phyloP scores from a whole-genome alignment of 73 alveolate genomes.

The Loxodes magnus region DNA sequence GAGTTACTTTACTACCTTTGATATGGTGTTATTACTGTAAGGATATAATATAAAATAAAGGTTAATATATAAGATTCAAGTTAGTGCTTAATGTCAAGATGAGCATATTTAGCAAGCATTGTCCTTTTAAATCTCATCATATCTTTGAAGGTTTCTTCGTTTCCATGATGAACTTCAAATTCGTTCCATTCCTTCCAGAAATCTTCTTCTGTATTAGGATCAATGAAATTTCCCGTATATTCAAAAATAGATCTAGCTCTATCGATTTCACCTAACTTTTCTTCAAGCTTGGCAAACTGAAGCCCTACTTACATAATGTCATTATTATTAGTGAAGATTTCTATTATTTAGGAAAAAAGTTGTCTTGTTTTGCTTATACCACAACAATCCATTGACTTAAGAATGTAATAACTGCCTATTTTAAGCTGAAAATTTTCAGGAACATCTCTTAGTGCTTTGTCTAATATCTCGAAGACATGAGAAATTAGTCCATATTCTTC shows the following conservation, averaged over 20 bases:
- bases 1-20: too few relatives aligned
- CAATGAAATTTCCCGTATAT: constrained; percentile 78
- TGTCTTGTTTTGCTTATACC: constrained; percentile 86
- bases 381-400: constrained; percentile 77
- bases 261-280: constrained; percentile 89
- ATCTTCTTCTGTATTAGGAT: constrained; percentile 72
- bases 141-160: constrained; percentile 85
- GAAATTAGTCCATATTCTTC: constrained; percentile 87
- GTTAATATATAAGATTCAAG: too few relatives aligned
- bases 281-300: constrained; percentile 82
- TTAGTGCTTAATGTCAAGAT: too few relatives aligned
- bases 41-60: too few relatives aligned
- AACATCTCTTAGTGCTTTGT: constrained; percentile 75
- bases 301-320: constrained; percentile 69
- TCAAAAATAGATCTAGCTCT: constrained; percentile 93
- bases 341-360: constrained; percentile 54
- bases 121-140: constrained; percentile 77
- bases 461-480: constrained; percentile 78
- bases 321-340: neutral
- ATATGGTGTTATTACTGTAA: too few relatives aligned
- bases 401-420: constrained; percentile 63
- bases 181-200: constrained; percentile 96
- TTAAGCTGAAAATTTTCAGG: constrained; percentile 63
- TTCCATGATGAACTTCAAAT: constrained; percentile 92
- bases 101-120: constrained; percentile 38